A percentile compares a stretch with the other conserved stretches of the same genome.
phyloP scores from a whole-genome alignment of 2,329 filamentous ascomycete genomes.

The Mycogone perniciosa region DNA sequence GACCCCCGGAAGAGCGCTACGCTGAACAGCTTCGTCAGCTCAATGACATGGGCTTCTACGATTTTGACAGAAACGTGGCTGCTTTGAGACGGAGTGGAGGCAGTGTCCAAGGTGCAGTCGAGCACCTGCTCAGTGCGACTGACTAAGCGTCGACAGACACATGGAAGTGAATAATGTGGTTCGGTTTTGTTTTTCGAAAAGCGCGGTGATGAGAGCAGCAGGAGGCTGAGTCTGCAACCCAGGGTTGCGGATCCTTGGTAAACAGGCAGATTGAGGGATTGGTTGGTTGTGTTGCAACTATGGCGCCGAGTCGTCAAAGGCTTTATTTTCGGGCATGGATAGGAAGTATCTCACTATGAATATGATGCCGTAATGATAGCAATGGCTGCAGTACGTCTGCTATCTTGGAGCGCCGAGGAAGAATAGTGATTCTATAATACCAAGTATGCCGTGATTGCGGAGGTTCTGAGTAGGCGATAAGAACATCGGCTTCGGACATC shows the following conservation, averaged over 20 bases:
- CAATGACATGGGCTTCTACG: constrained; percentile 98
- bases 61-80: constrained; percentile 89
- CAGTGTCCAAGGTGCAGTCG: constrained; percentile 86
- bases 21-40: constrained; percentile 84
- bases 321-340: constrained; percentile 5
- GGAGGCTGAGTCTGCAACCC: no score
- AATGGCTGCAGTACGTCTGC: background rate
- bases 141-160: constrained; percentile 13
- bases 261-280: no score
- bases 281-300: no score
- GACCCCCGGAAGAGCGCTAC: constrained; percentile 90
- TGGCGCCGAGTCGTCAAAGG: background rate
- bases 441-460: no score
- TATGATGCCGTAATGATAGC: background rate
- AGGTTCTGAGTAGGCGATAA: no score
- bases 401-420: no score
- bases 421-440: no score
- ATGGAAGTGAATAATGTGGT: no score
- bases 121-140: constrained; percentile 55
- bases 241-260: no score
- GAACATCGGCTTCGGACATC: background rate
- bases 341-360: constrained; percentile 6
- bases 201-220: no score
- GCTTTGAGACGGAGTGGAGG: constrained; percentile 84
- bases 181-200: no score